These are phyloP conservation scores for Phialophora macrospora DNA, from an alignment of 2,329 filamentous ascomycete species.

Conservation along the genomic window DNA sequence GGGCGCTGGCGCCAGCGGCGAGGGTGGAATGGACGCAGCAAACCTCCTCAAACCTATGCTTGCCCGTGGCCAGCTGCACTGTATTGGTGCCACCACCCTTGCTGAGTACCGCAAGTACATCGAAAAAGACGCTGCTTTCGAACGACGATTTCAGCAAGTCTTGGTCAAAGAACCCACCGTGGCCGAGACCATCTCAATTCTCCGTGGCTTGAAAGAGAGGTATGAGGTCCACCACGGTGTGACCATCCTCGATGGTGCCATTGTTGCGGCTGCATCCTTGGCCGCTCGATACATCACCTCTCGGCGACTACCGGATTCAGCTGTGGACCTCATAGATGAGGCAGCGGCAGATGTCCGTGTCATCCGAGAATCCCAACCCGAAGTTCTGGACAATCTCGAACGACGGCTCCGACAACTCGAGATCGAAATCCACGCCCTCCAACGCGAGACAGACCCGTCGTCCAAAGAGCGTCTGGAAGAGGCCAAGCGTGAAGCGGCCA, in stretches of 20 bases:
- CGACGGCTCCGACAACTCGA: slow-evolving; percentile 86
- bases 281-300: slow-evolving; percentile 92
- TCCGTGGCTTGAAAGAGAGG: slow-evolving; percentile 96
- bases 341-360: slow-evolving; percentile 96
- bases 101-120: slow-evolving; percentile 98
- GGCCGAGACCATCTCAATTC: slow-evolving; percentile 89
- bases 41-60: slow-evolving; percentile 98
- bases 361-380: slow-evolving; percentile 92
- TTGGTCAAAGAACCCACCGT: slow-evolving; percentile 92
- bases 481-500: slow-evolving; percentile 88
- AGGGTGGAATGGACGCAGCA: slow-evolving; percentile 98
- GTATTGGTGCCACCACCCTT: slow-evolving; percentile 94
- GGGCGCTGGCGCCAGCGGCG: slow-evolving; percentile 91
- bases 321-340: slow-evolving; percentile 95
- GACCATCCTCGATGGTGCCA: slow-evolving; percentile 90
- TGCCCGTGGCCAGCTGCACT: slow-evolving; percentile 93
- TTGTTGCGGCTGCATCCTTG: slow-evolving; percentile 88
- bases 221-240: slow-evolving; percentile 99
- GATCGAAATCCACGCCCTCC: slow-evolving; percentile 95
- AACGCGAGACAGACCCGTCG: slow-evolving; percentile 92
- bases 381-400: slow-evolving; percentile 93
- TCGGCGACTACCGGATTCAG: slow-evolving; percentile 89
- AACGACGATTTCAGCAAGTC: slow-evolving; percentile 98
- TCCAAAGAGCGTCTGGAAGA: slow-evolving; percentile 80
- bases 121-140: slow-evolving; percentile 97